phyloP scores from a whole-genome alignment of 2,329 filamentous ascomycete species.

The Fusarium incarnatum region DNA sequence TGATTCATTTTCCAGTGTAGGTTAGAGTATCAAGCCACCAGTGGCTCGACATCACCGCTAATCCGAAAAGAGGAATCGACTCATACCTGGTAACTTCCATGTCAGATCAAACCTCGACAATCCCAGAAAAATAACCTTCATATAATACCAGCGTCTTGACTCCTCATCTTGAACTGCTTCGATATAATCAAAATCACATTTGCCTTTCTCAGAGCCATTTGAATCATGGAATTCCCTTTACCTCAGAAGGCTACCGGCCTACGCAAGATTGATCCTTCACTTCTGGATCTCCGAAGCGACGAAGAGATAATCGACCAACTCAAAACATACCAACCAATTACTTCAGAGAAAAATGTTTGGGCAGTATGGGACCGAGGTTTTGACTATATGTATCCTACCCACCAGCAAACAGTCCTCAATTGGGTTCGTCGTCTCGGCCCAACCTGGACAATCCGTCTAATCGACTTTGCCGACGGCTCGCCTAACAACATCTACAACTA shows the following conservation, averaged over 20 bases:
- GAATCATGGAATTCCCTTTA: neutral
- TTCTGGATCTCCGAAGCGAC: constrained; percentile 47
- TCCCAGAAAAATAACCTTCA: neutral
- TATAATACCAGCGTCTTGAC: neutral
- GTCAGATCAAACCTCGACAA: neutral
- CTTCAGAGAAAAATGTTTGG: constrained; percentile 59
- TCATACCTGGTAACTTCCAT: neutral
- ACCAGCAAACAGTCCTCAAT: constrained; percentile 53
- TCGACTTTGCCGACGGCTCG: constrained; percentile 52
- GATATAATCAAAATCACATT: neutral
- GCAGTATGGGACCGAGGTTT: constrained; percentile 58
- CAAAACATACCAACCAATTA: constrained; percentile 47
- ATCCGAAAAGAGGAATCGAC: neutral
- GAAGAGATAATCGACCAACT: constrained; percentile 49
- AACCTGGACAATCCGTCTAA: constrained; percentile 56
- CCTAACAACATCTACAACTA: constrained; percentile 54
- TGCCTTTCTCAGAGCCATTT: no score
- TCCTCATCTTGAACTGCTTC: neutral
- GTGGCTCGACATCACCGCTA: no score
- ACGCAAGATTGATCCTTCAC: neutral
- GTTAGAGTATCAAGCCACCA: neutral
- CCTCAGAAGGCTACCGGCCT: constrained; percentile 19
- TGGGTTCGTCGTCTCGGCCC: constrained; percentile 57
- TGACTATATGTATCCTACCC: constrained; percentile 52
- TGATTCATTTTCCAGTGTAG: neutral